Evolutionary conservation across 208 protist genomes (phyloP).

Genomic region (Leishmania arabica): DNA sequence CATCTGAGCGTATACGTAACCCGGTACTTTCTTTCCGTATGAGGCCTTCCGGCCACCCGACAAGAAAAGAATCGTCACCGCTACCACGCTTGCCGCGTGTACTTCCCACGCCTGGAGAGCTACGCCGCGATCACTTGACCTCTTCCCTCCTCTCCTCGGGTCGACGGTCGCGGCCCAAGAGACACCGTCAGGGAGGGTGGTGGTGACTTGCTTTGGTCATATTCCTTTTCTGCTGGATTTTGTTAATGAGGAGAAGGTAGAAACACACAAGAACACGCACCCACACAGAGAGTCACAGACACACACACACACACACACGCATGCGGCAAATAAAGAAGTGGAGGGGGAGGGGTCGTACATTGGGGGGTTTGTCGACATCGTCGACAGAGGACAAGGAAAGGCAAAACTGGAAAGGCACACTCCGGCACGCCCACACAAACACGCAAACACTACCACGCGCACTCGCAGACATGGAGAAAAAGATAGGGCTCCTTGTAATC

Average conservation of each 20-base stretch:
- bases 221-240: neutral
- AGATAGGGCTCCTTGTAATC: neutral
- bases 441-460: neutral
- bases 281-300: neutral
- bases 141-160: neutral
- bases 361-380: neutral
- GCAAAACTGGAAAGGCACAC: conserved; percentile 3
- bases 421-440: neutral
- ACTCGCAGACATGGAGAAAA: conserved; percentile 3
- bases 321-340: neutral
- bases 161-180: neutral
- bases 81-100: neutral
- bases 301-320: conserved; percentile 9
- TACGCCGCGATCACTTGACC: neutral
- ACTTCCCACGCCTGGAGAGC: neutral
- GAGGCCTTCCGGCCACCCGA: neutral
- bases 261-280: conserved; percentile 4
- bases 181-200: neutral
- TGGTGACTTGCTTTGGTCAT: neutral
- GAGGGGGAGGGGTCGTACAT: neutral
- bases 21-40: neutral
- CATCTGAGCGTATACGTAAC: neutral
- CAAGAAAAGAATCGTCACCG: neutral
- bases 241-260: neutral
- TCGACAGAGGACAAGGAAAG: neutral